Base-by-base conservation (phyloP, 2,329 filamentous ascomycete genomes). In the Myriosclerotinia duriaeana region DNA sequence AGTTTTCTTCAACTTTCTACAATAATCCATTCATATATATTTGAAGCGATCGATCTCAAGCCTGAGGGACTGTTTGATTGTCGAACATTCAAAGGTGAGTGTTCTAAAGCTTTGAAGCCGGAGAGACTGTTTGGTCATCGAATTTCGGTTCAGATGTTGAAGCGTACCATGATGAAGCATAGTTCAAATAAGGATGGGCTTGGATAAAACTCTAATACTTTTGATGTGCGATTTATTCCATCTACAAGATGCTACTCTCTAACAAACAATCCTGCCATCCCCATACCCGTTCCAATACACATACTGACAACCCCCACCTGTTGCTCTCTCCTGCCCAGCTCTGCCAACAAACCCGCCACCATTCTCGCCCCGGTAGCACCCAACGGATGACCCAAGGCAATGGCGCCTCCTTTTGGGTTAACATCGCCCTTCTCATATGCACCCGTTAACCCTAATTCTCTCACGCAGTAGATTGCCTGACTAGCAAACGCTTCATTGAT, bases 381-480 rank as follows among this genome's bases (percentile, higher is more conserved):
- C 1, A 97, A 83, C 7, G 93, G 93, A 77, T 97, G 94, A 1
- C 94, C 94, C 34, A 97, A 80, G n/a, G 94, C 93, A 77, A 97
- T 97, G 2, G 93, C 94, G 42, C 94, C 93, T 68, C 94, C 94
- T 73, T 96, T 93, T 0, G 92, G 92, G 79, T 98, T 98, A 22
- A 97, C 90, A 78, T 85, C 89, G 9, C 85, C 86, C 65, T 85
- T 79, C 72, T 88, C 84, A 80, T 82, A 87, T 71, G 74, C 85
- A 74, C 79, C 76, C 77, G 87, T 87, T 26, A 94, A 80, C 0
- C 88, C 89, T 14, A 95, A 76, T 73, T 87, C 84, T 68, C 92
- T 81, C 55, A 94, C 79, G 73, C 89, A 93, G 79, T 96, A 84
- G 6, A 89, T 78, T 1, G 85, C 81, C 78, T 89, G 87, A 72